Base-by-base conservation (phyloP, 805 yeast species). In the Kluyveromyces lactis region DNA sequence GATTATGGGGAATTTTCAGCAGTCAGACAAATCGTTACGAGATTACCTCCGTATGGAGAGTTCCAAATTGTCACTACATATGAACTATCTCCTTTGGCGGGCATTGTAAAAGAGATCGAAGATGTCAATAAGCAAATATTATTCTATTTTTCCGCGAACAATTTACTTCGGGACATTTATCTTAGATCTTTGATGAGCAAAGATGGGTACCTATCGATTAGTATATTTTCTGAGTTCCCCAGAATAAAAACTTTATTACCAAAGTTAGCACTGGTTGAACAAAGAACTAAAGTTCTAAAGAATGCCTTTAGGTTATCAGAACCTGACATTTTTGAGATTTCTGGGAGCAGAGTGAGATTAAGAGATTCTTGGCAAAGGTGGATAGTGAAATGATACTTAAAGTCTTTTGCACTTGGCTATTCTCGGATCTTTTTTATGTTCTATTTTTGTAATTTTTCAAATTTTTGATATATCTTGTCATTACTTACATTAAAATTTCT, bases 261-360 rank as follows among this genome's bases (percentile, higher is more conserved):
- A 10, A 34, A 24, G 23, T 24, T 34, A 17, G 5, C 15, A 17
- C 13, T 34, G n/a, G 6, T 30, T 4, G 37, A 34, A 13, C 37
- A 34, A 34, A 24, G 30, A 12, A 26, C 37, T 5, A 34, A 34
- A 24, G 37, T 34, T 9, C 19, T 34, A 3, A n/a, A 18, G 9
- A 26, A 24, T 26, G 29, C 37, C 4, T 13, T 34, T 17, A 34
- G 16, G 24, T 17, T 16, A 12, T 34, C 37, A 2, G 37, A 16
- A 15, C 38, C 38, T 9, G 38, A 35, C 11, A n/a, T 35, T 7
- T 35, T 35, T 26, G 38, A 35, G 6, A 26, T 35, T 10, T 11
- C 16, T 13, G 17, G 17, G 11, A 24, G 18, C 11, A 18, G 5
- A 13, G 32, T 35, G 10, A 35, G 38, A 27, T 18, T 35, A 9